Evolutionary conservation across 352 stramenopile genomes (phyloP), one percentile per base, ranked within the genome.

Genomic region (Globisporangium barbulae): DNA sequence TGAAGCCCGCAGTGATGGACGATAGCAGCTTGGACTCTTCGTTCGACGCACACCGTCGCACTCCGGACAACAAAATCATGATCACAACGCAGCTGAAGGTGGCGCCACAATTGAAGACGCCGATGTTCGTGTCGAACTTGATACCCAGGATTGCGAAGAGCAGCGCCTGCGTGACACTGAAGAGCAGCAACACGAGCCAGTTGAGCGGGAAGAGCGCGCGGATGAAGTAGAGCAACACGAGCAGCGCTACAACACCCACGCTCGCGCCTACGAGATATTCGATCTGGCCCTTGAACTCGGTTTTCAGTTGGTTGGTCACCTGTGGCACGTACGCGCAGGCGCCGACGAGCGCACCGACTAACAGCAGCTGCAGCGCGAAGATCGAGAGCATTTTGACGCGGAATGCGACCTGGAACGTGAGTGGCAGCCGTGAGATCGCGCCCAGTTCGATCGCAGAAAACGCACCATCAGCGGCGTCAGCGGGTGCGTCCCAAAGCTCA

Each of bases 41-140:
- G 7, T 37, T 58, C 15, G 8, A n/a, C 19, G n/a, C 53, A 25
- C 54, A 17, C 6, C 35, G 25, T 44, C 63, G 65, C 31, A 72
- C 10, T 41, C 71, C 68, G 2, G 75, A 74, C 5, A 81, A 59
- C 15, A 72, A 33, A 3, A 82, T 72, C 64, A 83, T 79, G 56
- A 83, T 58, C 28, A 69, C 63, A 44, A 83, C 65, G 37, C 72
- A 81, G 53, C 74, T 74, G 60, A 84, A 85, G 3, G 79, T 57
- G 2, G 76, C 66, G 4, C 67, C 65, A 5, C 75, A 77, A 15
- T 73, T 79, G 63, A 79, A 66, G 47, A 88, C 53, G 12, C 67
- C 73, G 64, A 85, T 1, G 67, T 82, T 52, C 70, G 74, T 74
- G 53, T 70, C 65, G 37, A 79, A 76, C 13, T 35, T 39, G 53